Conservation (phyloP, 2,329 filamentous ascomycete species). For the Colletotrichum musae region DNA sequence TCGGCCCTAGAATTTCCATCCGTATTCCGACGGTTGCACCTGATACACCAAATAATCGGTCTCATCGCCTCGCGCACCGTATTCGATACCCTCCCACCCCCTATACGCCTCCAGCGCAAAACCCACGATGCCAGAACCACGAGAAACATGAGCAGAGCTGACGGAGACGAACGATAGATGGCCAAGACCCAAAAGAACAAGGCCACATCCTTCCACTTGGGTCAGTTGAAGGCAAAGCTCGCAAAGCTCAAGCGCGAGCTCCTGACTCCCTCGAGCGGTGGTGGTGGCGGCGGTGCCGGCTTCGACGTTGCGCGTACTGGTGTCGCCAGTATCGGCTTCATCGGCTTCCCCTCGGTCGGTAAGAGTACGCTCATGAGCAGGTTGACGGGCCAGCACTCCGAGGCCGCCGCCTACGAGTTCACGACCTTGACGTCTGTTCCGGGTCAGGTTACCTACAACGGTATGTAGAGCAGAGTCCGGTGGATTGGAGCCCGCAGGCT, state of each 20-base stretch:
- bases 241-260: constrained; percentile 98
- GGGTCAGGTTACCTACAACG: constrained; percentile 96
- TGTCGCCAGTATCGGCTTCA: constrained; percentile 97
- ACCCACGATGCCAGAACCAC: too few relatives aligned
- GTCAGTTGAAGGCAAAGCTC: constrained; percentile 97
- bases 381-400: constrained; percentile 96
- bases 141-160: constrained; percentile 8
- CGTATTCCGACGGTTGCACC: too few relatives aligned
- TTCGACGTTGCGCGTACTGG: constrained; percentile 99
- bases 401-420: constrained; percentile 98
- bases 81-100: too few relatives aligned
- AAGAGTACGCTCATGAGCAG: constrained; percentile 98
- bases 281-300: constrained; percentile 87
- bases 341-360: constrained; percentile 97
- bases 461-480: constrained; percentile 51
- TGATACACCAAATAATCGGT: too few relatives aligned
- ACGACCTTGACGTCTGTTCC: constrained; percentile 98
- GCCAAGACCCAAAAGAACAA: constrained; percentile 98
- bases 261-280: constrained; percentile 86
- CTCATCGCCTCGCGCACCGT: too few relatives aligned
- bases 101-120: too few relatives aligned
- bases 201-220: constrained; percentile 92
- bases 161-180: constrained; percentile 72
- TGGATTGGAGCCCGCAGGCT: neutral
- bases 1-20: too few relatives aligned